Evolutionary conservation across 2,329 filamentous ascomycete species (phyloP).

Genomic region (Fusarium tjaetaba): DNA sequence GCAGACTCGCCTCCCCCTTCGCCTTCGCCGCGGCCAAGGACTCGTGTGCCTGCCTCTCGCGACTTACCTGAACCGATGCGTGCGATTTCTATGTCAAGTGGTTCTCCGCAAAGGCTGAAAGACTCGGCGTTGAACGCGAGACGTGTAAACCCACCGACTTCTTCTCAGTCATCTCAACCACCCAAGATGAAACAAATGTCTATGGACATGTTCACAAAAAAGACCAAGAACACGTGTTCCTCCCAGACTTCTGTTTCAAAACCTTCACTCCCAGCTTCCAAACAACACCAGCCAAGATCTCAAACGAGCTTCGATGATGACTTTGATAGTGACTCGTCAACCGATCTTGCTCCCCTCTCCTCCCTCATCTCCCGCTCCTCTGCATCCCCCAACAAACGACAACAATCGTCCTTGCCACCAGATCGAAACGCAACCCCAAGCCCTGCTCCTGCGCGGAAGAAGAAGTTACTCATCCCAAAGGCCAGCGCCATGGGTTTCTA

Average conservation of each 20-base stretch:
- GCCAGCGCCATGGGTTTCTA: constrained; percentile 53
- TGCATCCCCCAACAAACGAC: constrained; percentile 18
- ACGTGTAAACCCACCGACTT: background rate
- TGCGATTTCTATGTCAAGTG: constrained; percentile 35
- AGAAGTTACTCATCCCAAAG: constrained; percentile 53
- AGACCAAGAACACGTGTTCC: background rate
- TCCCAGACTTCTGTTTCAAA: constrained; percentile 15
- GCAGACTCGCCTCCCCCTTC: constrained; percentile 45
- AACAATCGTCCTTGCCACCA: background rate
- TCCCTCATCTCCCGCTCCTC: constrained; percentile 14
- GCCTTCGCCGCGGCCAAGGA: constrained; percentile 34
- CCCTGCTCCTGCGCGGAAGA: constrained; percentile 43
- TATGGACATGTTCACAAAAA: constrained; percentile 44
- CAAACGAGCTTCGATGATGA: background rate
- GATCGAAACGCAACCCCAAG: constrained; percentile 18
- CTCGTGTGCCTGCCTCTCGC: constrained; percentile 16
- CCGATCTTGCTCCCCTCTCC: constrained; percentile 28
- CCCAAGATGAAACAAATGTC: constrained; percentile 48
- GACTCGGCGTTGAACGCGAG: background rate
- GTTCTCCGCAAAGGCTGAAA: constrained; percentile 35
- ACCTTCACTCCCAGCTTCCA: background rate
- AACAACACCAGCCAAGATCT: background rate
- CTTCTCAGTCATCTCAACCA: constrained; percentile 11
- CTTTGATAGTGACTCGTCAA: constrained; percentile 31
- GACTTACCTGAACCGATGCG: constrained; percentile 41